Evolutionary conservation across 2,329 filamentous ascomycete species (phyloP).

Genomic region (Arthrobotrys megalospora): DNA sequence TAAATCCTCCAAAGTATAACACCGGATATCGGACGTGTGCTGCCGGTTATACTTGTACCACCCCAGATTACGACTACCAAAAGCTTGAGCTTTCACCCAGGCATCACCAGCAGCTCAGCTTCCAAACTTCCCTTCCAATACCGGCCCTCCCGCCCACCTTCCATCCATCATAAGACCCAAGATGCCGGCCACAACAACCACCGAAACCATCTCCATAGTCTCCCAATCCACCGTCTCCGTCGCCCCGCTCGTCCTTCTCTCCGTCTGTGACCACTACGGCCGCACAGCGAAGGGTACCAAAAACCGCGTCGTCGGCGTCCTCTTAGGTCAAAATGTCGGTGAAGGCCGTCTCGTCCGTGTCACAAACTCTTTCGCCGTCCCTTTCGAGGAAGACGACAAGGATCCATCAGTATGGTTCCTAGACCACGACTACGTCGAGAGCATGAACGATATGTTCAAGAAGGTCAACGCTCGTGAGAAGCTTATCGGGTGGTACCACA

Average conservation of each 20-base stretch:
- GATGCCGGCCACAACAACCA: constrained; percentile 58
- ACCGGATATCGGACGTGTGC: constrained; percentile 6
- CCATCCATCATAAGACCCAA: constrained; percentile 15
- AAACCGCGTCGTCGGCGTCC: constrained; percentile 90
- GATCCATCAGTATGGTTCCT: constrained; percentile 99
- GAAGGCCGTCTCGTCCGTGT: constrained; percentile 85
- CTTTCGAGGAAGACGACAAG: constrained; percentile 98
- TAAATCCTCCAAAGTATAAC: background rate
- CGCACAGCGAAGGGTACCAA: constrained; percentile 90
- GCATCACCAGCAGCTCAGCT: constrained; percentile 18
- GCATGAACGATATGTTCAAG: constrained; percentile 99
- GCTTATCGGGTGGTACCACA: constrained; percentile 99
- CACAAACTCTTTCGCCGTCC: constrained; percentile 98
- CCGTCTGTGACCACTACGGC: constrained; percentile 98
- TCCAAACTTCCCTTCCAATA: background rate
- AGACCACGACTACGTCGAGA: constrained; percentile 99
- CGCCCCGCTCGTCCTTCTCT: constrained; percentile 96
- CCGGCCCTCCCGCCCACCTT: background rate
- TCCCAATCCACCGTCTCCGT: constrained; percentile 82
- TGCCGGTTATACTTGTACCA: background rate
- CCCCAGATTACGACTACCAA: constrained; percentile 36
- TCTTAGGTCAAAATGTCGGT: constrained; percentile 95
- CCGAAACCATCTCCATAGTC: constrained; percentile 59
- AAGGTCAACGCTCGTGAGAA: constrained; percentile 99
- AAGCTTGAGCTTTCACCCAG: constrained; percentile 33